Percentiles rank a stretch among this genome's conserved stretches.
Conservation (phyloP, 2,329 filamentous ascomycete genomes). For the Colletotrichum cuscutae region DNA sequence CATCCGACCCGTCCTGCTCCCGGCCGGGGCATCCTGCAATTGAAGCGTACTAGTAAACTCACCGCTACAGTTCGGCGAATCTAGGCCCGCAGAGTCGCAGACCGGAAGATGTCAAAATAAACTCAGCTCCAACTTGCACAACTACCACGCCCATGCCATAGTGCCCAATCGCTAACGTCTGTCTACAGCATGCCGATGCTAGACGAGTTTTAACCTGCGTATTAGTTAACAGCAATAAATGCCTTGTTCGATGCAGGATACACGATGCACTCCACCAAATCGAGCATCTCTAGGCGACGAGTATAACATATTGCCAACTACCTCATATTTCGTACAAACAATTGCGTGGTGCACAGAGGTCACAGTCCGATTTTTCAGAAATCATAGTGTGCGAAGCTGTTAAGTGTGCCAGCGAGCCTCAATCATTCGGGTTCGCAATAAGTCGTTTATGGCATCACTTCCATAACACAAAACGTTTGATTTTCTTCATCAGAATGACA, state of each 20-base stretch:
- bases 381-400: no score
- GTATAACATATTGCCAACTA: no score
- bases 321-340: no score
- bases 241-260: background rate
- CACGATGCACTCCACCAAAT: background rate
- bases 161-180: no score
- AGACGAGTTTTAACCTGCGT: background rate
- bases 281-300: background rate
- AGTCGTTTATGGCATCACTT: no score
- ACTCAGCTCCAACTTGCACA: background rate
- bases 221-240: background rate
- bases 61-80: constrained; percentile 6
- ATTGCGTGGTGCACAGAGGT: no score
- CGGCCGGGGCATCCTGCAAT: background rate
- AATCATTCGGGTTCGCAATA: no score
- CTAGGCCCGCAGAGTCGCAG: background rate
- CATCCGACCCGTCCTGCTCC: background rate
- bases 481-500: background rate
- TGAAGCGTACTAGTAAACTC: background rate
- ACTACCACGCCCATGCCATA: no score
- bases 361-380: no score
- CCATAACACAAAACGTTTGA: background rate
- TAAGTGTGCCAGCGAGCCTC: no score
- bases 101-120: constrained; percentile 3
- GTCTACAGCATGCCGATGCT: no score